Base-by-base conservation (phyloP, 169 alveolate species). In the Plasmodium blacklocki region DNA sequence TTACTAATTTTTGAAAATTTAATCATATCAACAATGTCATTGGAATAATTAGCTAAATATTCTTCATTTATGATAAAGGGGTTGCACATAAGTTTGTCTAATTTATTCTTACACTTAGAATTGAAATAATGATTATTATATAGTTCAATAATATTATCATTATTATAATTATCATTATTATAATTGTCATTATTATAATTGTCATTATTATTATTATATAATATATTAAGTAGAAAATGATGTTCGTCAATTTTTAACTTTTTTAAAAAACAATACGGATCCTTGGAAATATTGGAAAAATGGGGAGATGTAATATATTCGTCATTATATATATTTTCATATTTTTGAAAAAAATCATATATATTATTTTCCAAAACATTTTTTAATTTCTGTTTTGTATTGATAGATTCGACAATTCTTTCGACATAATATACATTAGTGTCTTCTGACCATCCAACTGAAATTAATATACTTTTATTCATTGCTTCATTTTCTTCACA, bases 381-480 rank as follows among this genome's bases (percentile, higher is more conserved):
- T 49, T 80, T 80, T 67, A 80, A 12, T 32, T 80, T 80, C 19
- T 80, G 67, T 62, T 80, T 80, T 39, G 70, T 80, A 56, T 80
- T 80, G 39, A 80, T 80, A 29, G 85, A 80, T 52, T 80, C 90
- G 4, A 70, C 85, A 39, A 80, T 52, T 80, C 68, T 80, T 47
- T 80, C 85, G 56, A 80, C 73, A 80, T 80, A 80, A 68, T 80
- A 80, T 18, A 80, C 54, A 68, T 49, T 80, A 23, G 80, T 80
- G 49, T 66, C 90, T 68, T 68, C 90, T 9, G 85, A 80, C 83
- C 80, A 80, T 45, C 90, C 90, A 45, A 68, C 90, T 26, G 83
- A 80, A 54, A 80, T 63, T 67, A 80, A 60, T 56, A 80, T 14
- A 62, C 85, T 67, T 58, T 80, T 80, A 21, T 80, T 80, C n/a